Base-by-base conservation (phyloP, 2,329 filamentous ascomycete genomes). In the Plectosphaerella plurivora region DNA sequence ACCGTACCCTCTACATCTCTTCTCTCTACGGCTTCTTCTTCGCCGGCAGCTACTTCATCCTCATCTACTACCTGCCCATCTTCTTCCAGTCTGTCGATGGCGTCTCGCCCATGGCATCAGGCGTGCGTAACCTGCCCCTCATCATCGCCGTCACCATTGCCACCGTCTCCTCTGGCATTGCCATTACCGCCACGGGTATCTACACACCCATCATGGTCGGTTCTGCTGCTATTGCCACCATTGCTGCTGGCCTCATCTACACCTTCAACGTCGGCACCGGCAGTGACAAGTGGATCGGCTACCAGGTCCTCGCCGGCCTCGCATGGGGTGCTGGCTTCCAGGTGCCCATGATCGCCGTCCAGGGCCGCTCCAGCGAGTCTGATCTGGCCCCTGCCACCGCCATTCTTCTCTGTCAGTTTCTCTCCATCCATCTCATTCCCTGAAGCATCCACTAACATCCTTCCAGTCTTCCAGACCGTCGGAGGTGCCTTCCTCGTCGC, bases 401-500 rank as follows among this genome's bases (percentile, higher is more conserved):
- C 20, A 71, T 75, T 62, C 67, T 79, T 22, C 63, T 76, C 14
- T 76, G 50, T 24, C 51, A 53, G 20, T 37, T 42, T 3, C 54
- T 63, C 49, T 12, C 15, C 12, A 35, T 49, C 9, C 41, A 4
- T 14, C 10, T 18, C 16, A 5, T 5, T 24, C 7, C 14, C 14
- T 18, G 20, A 25, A 20, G 3, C 22, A n/a, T n/a, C 28, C 28
- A 45, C 54, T 55, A 50, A 56, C 47, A 49, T 11, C 8, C 0
- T 4, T 5, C 2, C 44, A 69, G 67, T 80, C 65, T 71, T 72
- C 59, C 77, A 80, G 59, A 75, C 73, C 28, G 69, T 80, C 33
- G 77, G 77, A 5, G 76, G 76, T 51, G 74, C 77, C 9, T 72
- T 77, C 56, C 72, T 77, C 57, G 72, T 79, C 22, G 76, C 76